A percentile compares a stretch with the other conserved stretches of the same genome.
These are phyloP conservation scores for Sphagnum fallax DNA, from an alignment of 228 moss, liverwort and hornwort species.

Conservation along the genomic window DNA sequence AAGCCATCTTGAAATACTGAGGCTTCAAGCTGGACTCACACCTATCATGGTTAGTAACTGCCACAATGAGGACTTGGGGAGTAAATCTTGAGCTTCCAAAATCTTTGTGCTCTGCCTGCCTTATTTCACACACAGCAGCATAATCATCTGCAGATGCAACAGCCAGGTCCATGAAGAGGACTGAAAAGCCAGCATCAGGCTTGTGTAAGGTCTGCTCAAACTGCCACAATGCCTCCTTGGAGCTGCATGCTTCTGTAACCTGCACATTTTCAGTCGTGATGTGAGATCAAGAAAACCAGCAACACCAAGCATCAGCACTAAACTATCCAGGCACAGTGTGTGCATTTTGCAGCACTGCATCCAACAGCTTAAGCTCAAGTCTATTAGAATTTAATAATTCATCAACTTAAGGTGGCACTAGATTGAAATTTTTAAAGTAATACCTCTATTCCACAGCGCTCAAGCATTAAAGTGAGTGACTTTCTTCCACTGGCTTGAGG, in stretches of 20 bases:
- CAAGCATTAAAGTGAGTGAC: slow-evolving; percentile 37
- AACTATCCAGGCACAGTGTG: no score
- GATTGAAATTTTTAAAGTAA: not conserved
- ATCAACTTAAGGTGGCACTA: no score
- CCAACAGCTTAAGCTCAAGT: no score
- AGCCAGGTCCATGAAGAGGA: slow-evolving; percentile 24
- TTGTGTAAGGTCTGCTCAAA: slow-evolving; percentile 40
- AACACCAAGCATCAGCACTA: no score
- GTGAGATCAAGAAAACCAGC: no score
- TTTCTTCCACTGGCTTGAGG: slow-evolving; percentile 27
- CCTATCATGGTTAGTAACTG: slow-evolving; percentile 31
- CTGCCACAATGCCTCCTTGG: slow-evolving; percentile 28
- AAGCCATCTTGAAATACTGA: no score
- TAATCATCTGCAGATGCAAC: slow-evolving; percentile 22
- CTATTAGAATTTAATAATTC: no score
- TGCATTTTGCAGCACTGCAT: no score
- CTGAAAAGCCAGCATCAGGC: slow-evolving; percentile 24
- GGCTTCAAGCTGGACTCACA: not conserved
- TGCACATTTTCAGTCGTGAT: not conserved
- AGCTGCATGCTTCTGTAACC: slow-evolving; percentile 24
- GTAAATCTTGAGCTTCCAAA: slow-evolving; percentile 20
- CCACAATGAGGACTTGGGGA: slow-evolving; percentile 15
- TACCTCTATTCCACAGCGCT: slow-evolving; percentile 43
- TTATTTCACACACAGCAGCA: slow-evolving; percentile 26
- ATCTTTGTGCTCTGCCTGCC: slow-evolving; percentile 16